Conservation (phyloP, 1,284 basidiomycete genomes). For the Tilletia caries region DNA sequence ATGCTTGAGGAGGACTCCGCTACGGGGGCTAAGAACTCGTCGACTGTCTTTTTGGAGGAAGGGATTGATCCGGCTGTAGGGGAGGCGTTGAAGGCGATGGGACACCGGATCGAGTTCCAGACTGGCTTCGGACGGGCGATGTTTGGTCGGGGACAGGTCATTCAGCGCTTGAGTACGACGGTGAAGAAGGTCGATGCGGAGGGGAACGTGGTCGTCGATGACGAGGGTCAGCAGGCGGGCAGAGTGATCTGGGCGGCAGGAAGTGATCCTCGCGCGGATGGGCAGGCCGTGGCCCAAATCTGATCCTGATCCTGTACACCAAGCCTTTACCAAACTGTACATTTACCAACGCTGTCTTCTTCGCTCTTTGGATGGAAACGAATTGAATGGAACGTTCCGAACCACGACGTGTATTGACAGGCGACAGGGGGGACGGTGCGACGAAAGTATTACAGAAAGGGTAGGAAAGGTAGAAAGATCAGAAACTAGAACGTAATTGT, state of each 20-base stretch:
- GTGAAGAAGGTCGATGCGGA: conserved; percentile 30
- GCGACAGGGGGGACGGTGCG: no score
- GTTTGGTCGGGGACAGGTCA: conserved; percentile 77
- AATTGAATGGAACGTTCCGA: no score
- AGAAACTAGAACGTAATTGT: not conserved
- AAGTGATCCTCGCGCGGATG: conserved; percentile 57
- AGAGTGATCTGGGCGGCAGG: conserved; percentile 34
- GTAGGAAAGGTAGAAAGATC: no score
- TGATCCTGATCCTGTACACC: conserved; percentile 54
- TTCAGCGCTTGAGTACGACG: conserved; percentile 20
- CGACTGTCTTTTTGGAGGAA: conserved; percentile 82
- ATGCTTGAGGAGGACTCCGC: conserved; percentile 62
- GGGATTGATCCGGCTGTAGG: conserved; percentile 64
- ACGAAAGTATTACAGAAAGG: no score
- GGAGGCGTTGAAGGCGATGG: conserved; percentile 65
- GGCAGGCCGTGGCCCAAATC: conserved; percentile 82
- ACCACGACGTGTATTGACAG: no score
- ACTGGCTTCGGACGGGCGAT: conserved; percentile 66
- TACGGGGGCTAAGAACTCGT: conserved; percentile 57
- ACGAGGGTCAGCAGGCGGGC: conserved; percentile 2
- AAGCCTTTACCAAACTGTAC: no score
- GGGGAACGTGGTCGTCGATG: conserved; percentile 33
- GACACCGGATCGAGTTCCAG: conserved; percentile 71
- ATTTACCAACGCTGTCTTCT: no score
- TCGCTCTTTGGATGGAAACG: no score